Conservation (phyloP, 2,329 filamentous ascomycete species). For the Penicillium sp. region DNA sequence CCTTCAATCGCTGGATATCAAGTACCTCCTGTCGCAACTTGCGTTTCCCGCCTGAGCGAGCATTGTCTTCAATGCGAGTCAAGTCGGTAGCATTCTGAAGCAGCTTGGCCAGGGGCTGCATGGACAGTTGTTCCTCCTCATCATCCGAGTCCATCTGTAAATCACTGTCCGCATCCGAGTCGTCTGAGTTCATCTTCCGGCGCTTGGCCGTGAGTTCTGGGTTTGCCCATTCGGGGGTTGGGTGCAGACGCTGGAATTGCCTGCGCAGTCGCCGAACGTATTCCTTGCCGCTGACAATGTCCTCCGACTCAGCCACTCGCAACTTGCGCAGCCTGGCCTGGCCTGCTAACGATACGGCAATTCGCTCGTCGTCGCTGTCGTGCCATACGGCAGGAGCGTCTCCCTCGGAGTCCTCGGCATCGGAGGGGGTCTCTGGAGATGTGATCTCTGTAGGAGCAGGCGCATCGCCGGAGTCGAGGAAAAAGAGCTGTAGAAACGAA, state of each 20-base stretch:
- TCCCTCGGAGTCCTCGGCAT: slow-evolving; percentile 32
- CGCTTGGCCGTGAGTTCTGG: slow-evolving; percentile 48
- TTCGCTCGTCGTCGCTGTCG: slow-evolving; percentile 90
- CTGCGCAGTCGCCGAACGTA: slow-evolving; percentile 75
- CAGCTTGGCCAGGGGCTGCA: slow-evolving; percentile 72
- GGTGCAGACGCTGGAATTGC: slow-evolving; percentile 64
- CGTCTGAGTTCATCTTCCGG: slow-evolving; percentile 34
- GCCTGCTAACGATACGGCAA: slow-evolving; percentile 75
- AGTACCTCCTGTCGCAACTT: slow-evolving; percentile 81
- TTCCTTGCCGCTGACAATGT: slow-evolving; percentile 78
- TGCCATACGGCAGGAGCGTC: slow-evolving; percentile 61
- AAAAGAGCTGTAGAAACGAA: slow-evolving; percentile 58
- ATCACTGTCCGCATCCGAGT: slow-evolving; percentile 46
- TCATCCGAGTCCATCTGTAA: slow-evolving; percentile 55
- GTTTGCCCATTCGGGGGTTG: slow-evolving; percentile 58
- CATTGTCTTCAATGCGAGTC: slow-evolving; percentile 48
- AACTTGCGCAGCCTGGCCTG: slow-evolving; percentile 76
- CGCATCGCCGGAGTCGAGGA: slow-evolving; percentile 65
- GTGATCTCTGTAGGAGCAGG: slow-evolving; percentile 33
- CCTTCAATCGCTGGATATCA: slow-evolving; percentile 82
- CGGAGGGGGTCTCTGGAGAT: slow-evolving; percentile 37
- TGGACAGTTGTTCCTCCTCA: slow-evolving; percentile 59
- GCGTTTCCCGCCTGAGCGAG: slow-evolving; percentile 54
- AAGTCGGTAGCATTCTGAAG: slow-evolving; percentile 70
- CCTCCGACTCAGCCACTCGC: slow-evolving; percentile 73